A percentile compares a stretch with the other conserved stretches of the same genome.
Evolutionary conservation across 2,329 filamentous ascomycete genomes (phyloP).

Genomic region (Pseudogymnoascus sp.): DNA sequence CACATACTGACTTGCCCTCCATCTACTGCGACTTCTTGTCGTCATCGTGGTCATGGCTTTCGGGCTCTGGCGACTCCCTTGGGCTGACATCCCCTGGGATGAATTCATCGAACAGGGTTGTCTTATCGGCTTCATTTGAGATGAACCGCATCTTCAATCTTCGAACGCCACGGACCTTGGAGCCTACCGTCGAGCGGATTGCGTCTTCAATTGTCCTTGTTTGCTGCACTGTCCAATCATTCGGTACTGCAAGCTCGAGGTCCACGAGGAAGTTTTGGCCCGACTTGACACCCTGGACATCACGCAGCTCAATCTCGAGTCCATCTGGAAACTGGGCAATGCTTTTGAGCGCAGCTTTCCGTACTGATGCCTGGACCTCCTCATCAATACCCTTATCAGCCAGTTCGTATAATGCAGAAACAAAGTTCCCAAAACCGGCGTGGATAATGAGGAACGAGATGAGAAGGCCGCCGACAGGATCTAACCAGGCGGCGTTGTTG

Average conservation of each 20-base stretch:
- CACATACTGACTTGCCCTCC: neutral
- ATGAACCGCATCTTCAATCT: slow-evolving; percentile 80
- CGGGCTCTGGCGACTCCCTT: slow-evolving; percentile 46
- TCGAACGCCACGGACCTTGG: slow-evolving; percentile 75
- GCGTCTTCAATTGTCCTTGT: slow-evolving; percentile 63
- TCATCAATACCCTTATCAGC: slow-evolving; percentile 85
- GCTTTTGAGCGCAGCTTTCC: slow-evolving; percentile 55
- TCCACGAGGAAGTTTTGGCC: slow-evolving; percentile 96
- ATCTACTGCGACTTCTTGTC: slow-evolving; percentile 1
- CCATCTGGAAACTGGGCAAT: slow-evolving; percentile 48
- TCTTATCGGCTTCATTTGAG: slow-evolving; percentile 51
- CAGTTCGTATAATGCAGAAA: slow-evolving; percentile 74
- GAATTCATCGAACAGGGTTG: slow-evolving; percentile 70
- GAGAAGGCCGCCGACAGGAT: slow-evolving; percentile 84
- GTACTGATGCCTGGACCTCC: slow-evolving; percentile 68
- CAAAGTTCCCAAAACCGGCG: slow-evolving; percentile 81
- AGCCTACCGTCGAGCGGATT: slow-evolving; percentile 65
- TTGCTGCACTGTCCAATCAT: slow-evolving; percentile 66
- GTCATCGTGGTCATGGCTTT: neutral
- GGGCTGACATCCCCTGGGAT: slow-evolving; percentile 57
- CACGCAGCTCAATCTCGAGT: slow-evolving; percentile 55
- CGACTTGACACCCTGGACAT: slow-evolving; percentile 85
- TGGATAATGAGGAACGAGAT: slow-evolving; percentile 92
- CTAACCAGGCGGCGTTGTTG: slow-evolving; percentile 80
- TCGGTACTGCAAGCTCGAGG: slow-evolving; percentile 74